Conservation (phyloP, 2,329 filamentous ascomycete species). For the Pseudogymnoascus sp. region DNA sequence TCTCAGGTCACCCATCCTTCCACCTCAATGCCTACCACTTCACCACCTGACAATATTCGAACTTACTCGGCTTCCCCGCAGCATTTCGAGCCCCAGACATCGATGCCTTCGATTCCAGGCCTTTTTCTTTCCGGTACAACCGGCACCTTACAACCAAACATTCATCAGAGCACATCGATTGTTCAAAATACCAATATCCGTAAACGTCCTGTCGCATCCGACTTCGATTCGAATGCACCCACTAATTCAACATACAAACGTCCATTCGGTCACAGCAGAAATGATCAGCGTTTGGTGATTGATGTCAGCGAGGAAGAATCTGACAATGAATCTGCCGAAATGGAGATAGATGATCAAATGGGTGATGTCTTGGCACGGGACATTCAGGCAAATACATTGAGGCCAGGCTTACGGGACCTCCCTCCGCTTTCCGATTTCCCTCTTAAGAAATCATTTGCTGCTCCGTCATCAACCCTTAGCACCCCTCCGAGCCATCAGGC, state of each 20-base stretch:
- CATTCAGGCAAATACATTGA: conserved; percentile 29
- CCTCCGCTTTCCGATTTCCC: conserved; percentile 36
- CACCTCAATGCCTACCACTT: not conserved
- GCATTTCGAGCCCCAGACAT: conserved; percentile 10
- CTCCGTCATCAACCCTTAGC: conserved; percentile 17
- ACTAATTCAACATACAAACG: conserved; percentile 36
- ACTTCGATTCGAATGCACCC: conserved; percentile 52
- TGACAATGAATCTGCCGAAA: conserved; percentile 54
- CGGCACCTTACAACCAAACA: not conserved
- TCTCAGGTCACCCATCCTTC: not conserved
- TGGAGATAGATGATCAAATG: conserved; percentile 53
- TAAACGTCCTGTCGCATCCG: conserved; percentile 60
- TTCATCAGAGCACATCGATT: conserved; percentile 5
- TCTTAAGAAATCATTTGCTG: conserved; percentile 20
- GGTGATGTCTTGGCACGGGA: conserved; percentile 24
- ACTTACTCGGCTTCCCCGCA: not conserved
- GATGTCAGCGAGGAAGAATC: conserved; percentile 67
- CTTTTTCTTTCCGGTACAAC: conserved; percentile 26
- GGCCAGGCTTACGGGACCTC: conserved; percentile 30
- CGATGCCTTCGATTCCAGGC: conserved; percentile 28
- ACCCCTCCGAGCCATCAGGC: conserved; percentile 19
- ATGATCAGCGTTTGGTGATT: conserved; percentile 63
- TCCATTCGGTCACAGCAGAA: conserved; percentile 49
- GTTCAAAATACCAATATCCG: conserved; percentile 13
- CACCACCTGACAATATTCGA: not conserved